Evolutionary conservation across 2,329 filamentous ascomycete genomes (phyloP), one percentile per base, ranked within the genome.

Genomic region (Sporothrix inflata): DNA sequence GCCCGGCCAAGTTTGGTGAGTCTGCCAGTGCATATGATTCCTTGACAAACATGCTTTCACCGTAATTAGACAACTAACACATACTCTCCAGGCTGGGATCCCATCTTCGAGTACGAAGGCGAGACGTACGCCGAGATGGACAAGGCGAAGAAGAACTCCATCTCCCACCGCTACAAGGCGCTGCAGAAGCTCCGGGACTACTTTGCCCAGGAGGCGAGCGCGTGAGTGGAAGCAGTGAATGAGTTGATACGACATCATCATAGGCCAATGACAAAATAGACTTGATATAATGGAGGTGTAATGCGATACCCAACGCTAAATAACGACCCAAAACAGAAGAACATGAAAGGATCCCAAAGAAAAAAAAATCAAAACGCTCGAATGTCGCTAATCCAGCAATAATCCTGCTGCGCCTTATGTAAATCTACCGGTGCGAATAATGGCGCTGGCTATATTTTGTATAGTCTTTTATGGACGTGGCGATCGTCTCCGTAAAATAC

Each of bases 61-160:
- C 19, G 19, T 6, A 4, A 11, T 16, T 51, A 12, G 16, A 24
- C 8, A 9, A 12, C 42, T 27, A 57, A 42, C 38, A 21, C 12
- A 34, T 34, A 34, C 6, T 4, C 21, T 63, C 38, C 67, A 97
- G 94, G 95, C 61, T 99, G 96, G 96, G 96, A 99, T 81, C 90
- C 96, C 1, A 91, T 97, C 75, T 99, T 99, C 78, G 96, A 99
- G 83, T 95, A 97, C 77, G 88, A 97, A 75, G 94, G 94, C 55
- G 85, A 93, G 82, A 99, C 96, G 84, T 67, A 97, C 80, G 96
- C 96, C 38, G 96, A 99, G 84, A 99, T 99, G 96, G 92, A 94
- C 69, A 94, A 92, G 81, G 83, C 80, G 11, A 89, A 90, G 79
- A 97, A 97, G 89, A 99, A 98, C 84, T 89, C 90, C 79, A 93